phyloP scores from a whole-genome alignment of 164 flowering plant species.

The Sedum album region DNA sequence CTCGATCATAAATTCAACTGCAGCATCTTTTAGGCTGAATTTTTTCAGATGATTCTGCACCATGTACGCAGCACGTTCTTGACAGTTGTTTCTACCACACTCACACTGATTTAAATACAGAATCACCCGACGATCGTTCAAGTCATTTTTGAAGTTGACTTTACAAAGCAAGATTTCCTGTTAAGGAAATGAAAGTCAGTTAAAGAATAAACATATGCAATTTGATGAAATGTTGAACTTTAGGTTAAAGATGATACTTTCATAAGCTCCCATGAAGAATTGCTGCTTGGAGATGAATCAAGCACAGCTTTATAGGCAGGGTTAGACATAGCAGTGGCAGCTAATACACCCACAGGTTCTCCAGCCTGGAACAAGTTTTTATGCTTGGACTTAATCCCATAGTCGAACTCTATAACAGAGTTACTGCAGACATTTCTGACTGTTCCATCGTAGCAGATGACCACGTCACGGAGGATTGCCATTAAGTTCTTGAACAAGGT shows the following conservation, averaged over 20 bases:
- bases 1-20: conserved; percentile 62
- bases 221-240: background rate
- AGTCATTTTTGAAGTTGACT: conserved; percentile 53
- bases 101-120: conserved; percentile 62
- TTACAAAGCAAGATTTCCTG: conserved; percentile 85
- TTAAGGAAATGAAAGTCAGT: conserved; percentile 6
- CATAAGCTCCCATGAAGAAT: conserved; percentile 87
- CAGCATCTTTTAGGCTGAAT: conserved; percentile 53
- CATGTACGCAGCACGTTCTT: conserved; percentile 58
- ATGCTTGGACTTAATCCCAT: conserved; percentile 30
- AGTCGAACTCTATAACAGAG: conserved; percentile 63
- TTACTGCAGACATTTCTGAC: conserved; percentile 74
- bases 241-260: conserved; percentile 39
- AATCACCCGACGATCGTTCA: conserved; percentile 58
- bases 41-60: conserved; percentile 54
- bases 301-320: conserved; percentile 95
- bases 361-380: conserved; percentile 53
- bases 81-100: conserved; percentile 64
- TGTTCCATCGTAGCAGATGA: conserved; percentile 82
- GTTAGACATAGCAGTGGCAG: conserved; percentile 94
- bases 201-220: background rate
- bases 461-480: conserved; percentile 89
- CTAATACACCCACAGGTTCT: conserved; percentile 86
- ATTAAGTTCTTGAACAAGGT: conserved; percentile 77
- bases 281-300: conserved; percentile 82